Base-by-base conservation (phyloP, 2,329 filamentous ascomycete species). In the Clarireedia homoeocarpa region DNA sequence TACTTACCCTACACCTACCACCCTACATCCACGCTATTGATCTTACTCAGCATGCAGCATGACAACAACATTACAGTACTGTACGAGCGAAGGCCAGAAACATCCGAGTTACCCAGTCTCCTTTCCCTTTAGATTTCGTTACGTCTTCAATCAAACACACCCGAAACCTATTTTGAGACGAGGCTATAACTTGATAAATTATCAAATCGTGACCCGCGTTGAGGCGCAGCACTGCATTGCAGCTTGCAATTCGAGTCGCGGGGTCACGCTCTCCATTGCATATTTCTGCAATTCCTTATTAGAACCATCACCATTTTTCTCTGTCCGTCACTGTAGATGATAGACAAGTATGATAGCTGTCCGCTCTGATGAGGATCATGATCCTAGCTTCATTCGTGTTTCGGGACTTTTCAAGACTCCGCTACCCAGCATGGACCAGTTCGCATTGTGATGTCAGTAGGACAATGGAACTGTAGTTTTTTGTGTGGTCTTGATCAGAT, bases 81-180 rank as follows among this genome's bases (percentile, higher is more conserved):
- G 20, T 20, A 20, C 20, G 20, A 20, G 20, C 3, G 20, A 20
- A 20, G 20, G 20, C 20, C 20, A 20, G 20, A 20, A 20, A 20
- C 20, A 20, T 20, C 20, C 2, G 20, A 20, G 20, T 3, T 20
- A 20, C 20, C 20, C 20, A 20, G n/a, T 26, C 42, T 34, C 26
- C 26, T 26, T 49, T 30, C 30, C 46, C 38, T 45, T 45, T 42
- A 14, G 14, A 14, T 10, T 14, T 36, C 34, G 40, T 17, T 50
- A 12, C 38, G 6, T 47, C 44, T 55, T 44, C 38, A 15, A 6
- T 26, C 44, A 50, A 50, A 38, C 47, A 44, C 15, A 38, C 47
- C 27, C 53, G 49, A 50, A 59, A 58, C 56, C 56, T 59, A 59
- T 59, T 59, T 59, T 58, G 58, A 59, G 58, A 59, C 48, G 53